A percentile compares a stretch with the other conserved stretches of the same genome.
These are phyloP conservation scores for Lithospermum erythrorhizon DNA, from an alignment of 257 asterid genomes.

Conservation along the genomic window DNA sequence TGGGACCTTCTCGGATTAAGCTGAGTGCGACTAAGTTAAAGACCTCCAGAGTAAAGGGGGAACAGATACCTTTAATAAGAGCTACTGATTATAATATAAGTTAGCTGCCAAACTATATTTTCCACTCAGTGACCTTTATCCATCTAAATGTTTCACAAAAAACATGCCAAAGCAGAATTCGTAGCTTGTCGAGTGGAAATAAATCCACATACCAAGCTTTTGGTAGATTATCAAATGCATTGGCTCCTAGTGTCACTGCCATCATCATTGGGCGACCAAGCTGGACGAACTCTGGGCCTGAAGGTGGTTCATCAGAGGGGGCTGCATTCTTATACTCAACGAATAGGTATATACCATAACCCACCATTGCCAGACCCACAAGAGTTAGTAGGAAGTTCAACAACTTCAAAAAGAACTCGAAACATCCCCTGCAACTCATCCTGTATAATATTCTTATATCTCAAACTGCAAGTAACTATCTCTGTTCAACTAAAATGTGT, in stretches of 20 bases:
- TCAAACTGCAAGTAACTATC: neutral
- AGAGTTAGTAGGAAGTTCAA: constrained; percentile 66
- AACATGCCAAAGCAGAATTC: neutral
- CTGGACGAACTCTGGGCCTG: constrained; percentile 43
- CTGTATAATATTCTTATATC: constrained; percentile 3
- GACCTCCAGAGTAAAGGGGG: too few relatives aligned
- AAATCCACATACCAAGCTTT: constrained; percentile 61
- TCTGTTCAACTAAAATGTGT: neutral
- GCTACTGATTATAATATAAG: too few relatives aligned
- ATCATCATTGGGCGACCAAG: constrained; percentile 88
- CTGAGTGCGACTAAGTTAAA: too few relatives aligned
- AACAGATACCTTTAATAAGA: neutral
- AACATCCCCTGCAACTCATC: constrained; percentile 84
- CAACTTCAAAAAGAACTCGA: constrained; percentile 74
- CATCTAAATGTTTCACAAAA: too few relatives aligned
- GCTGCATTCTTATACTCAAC: constrained; percentile 54
- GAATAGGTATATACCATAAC: constrained; percentile 81
- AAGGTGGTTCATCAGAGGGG: constrained; percentile 29
- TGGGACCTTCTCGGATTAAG: too few relatives aligned
- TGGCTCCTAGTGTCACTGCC: constrained; percentile 52
- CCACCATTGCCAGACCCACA: constrained; percentile 77
- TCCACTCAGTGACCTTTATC: too few relatives aligned
- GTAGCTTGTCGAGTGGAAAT: neutral
- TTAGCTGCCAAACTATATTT: too few relatives aligned
- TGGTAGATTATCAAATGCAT: constrained; percentile 78